A percentile compares a stretch with the other conserved stretches of the same genome.
phyloP scores from a whole-genome alignment of 768 basidiomycete species.

The Trametes meyenii region DNA sequence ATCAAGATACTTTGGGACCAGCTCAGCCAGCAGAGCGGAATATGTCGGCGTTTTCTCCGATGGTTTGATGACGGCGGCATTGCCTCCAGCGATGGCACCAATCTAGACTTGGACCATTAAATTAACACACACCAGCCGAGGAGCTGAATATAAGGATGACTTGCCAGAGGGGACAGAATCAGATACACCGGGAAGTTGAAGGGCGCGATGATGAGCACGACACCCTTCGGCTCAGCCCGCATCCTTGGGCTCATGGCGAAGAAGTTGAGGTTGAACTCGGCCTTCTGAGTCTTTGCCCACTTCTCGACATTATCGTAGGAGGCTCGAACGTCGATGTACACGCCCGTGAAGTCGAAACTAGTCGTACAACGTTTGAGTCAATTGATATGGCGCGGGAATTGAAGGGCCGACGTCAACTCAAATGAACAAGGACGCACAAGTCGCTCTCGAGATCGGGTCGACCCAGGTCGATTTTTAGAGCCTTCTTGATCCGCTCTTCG shows the following conservation, averaged over 20 bases:
- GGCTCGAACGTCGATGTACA: slow-evolving; percentile 52
- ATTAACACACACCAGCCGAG: no score
- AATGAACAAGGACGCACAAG: slow-evolving; percentile 50
- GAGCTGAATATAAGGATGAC: slow-evolving; percentile 18
- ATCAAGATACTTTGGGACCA: slow-evolving; percentile 79
- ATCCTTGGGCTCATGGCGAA: slow-evolving; percentile 63
- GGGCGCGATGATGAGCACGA: slow-evolving; percentile 67
- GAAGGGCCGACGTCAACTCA: no score
- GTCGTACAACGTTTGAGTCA: no score
- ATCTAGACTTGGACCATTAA: slow-evolving; percentile 14
- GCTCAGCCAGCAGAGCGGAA: slow-evolving; percentile 61
- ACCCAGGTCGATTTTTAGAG: slow-evolving; percentile 64
- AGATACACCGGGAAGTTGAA: slow-evolving; percentile 79
- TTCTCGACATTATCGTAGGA: slow-evolving; percentile 68
- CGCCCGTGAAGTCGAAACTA: slow-evolving; percentile 64
- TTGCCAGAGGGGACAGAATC: slow-evolving; percentile 57
- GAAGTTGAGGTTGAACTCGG: slow-evolving; percentile 58
- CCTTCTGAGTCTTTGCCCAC: slow-evolving; percentile 71
- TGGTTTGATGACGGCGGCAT: slow-evolving; percentile 71
- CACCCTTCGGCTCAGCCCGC: slow-evolving; percentile 77
- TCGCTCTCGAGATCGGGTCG: slow-evolving; percentile 61
- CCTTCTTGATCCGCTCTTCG: slow-evolving; percentile 54
- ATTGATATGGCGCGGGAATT: no score
- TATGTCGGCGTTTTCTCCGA: slow-evolving; percentile 67
- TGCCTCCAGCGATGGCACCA: slow-evolving; percentile 81